These are phyloP conservation scores for Geotrichum citri-aurantii DNA, from an alignment of 1,139 yeast species.

Conservation along the genomic window DNA sequence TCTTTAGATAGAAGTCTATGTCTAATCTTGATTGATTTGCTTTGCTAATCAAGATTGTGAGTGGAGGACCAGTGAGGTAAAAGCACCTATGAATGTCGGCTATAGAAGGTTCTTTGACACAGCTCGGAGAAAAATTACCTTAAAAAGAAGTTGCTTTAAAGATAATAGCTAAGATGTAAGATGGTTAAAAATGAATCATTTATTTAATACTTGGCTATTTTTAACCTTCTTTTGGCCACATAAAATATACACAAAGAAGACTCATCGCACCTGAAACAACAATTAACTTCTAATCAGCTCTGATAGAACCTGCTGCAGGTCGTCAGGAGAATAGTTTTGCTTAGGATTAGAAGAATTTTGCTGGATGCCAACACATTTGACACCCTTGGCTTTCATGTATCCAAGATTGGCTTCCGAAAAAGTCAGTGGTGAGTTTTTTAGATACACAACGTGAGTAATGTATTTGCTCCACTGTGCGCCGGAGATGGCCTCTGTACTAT, in stretches of 20 bases:
- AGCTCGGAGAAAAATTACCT: neutral
- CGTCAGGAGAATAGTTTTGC: neutral
- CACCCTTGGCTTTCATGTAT: slow-evolving; percentile 8
- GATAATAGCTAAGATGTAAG: neutral
- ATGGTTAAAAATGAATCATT: neutral
- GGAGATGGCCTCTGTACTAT: slow-evolving; percentile 6
- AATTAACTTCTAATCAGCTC: neutral
- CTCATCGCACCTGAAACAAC: neutral
- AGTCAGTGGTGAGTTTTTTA: slow-evolving; percentile 11
- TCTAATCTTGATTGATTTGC: neutral
- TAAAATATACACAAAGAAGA: neutral
- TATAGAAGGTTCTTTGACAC: neutral
- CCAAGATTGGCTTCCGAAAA: slow-evolving; percentile 2
- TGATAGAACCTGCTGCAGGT: neutral
- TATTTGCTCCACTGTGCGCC: slow-evolving; percentile 14
- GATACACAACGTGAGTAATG: slow-evolving; percentile 18
- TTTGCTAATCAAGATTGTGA: neutral
- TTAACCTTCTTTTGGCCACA: neutral
- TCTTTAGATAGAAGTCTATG: neutral
- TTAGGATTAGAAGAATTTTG: neutral
- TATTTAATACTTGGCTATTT: neutral
- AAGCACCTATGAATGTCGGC: neutral
- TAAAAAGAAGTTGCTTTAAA: neutral
- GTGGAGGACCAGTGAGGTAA: neutral
- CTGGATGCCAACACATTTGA: slow-evolving; percentile 9